Percentiles rank a stretch among this genome's conserved stretches.
Conservation (phyloP, 129 eudicot genomes). For the Rutidosis leptorrhynchoides region DNA sequence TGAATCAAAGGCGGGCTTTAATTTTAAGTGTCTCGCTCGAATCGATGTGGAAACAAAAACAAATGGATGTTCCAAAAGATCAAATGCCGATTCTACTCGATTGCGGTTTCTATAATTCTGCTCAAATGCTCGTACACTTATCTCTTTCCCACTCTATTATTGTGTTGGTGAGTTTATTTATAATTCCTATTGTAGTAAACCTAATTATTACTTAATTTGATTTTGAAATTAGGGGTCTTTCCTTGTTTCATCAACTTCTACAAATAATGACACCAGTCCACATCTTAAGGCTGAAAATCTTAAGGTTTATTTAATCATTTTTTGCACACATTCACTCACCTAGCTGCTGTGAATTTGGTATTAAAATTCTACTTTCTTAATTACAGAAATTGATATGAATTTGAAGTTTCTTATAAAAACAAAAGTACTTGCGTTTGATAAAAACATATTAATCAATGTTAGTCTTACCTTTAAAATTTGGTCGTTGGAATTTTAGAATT, state of each 20-base stretch:
- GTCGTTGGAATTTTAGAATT: no score
- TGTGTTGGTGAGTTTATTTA: constrained; percentile 2
- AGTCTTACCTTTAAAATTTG: background rate
- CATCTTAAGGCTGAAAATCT: constrained; percentile 81
- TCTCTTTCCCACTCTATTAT: constrained; percentile 4
- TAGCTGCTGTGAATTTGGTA: constrained; percentile 12
- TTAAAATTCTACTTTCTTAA: background rate
- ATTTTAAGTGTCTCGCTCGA: constrained; percentile 9
- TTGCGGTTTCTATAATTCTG: constrained; percentile 79
- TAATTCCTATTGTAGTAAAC: background rate
- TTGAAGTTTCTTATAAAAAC: background rate
- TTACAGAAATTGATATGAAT: background rate
- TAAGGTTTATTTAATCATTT: constrained; percentile 2
- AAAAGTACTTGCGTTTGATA: background rate
- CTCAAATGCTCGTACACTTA: constrained; percentile 70
- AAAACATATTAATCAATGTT: background rate
- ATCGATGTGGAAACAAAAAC: background rate
- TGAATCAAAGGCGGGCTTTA: constrained; percentile 35
- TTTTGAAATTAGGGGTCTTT: constrained; percentile 58
- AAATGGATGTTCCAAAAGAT: constrained; percentile 76
- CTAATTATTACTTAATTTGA: constrained; percentile 7
- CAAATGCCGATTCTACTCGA: constrained; percentile 72
- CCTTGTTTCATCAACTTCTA: constrained; percentile 72
- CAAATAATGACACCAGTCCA: constrained; percentile 64
- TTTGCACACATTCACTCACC: background rate